Conservation (phyloP, 2,329 filamentous ascomycete genomes). For the Sporothrix phasma region DNA sequence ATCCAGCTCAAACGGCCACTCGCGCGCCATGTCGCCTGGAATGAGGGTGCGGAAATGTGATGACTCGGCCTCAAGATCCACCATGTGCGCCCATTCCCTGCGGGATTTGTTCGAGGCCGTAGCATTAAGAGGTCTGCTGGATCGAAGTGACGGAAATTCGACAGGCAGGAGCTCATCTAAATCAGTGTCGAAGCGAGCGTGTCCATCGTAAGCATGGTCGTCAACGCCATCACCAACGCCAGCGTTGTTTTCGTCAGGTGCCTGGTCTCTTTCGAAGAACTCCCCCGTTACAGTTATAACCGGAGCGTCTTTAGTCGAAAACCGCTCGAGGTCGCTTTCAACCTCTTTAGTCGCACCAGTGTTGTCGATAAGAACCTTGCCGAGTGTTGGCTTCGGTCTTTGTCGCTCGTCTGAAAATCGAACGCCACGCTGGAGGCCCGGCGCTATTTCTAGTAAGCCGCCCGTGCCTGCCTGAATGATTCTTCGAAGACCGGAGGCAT, state of each 20-base stretch:
- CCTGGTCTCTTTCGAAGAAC: constrained; percentile 17
- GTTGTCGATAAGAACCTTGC: constrained; percentile 29
- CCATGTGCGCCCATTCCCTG: constrained; percentile 95
- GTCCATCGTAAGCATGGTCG: constrained; percentile 38
- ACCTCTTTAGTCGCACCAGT: constrained; percentile 61
- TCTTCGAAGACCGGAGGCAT: constrained; percentile 35
- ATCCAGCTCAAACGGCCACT: constrained; percentile 95
- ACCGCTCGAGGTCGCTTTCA: constrained; percentile 48
- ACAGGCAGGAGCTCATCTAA: constrained; percentile 84
- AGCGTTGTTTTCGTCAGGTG: constrained; percentile 11
- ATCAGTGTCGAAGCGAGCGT: constrained; percentile 37
- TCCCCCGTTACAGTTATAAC: background rate
- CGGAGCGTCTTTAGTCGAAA: constrained; percentile 22
- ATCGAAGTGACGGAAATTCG: constrained; percentile 86
- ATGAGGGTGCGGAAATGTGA: constrained; percentile 90
- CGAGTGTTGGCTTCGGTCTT: constrained; percentile 36
- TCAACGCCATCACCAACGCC: constrained; percentile 16
- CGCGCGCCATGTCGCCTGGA: constrained; percentile 77
- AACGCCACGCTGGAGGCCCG: constrained; percentile 71
- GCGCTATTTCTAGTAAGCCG: constrained; percentile 69
- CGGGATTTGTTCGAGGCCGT: constrained; percentile 64
- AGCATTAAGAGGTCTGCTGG: constrained; percentile 64
- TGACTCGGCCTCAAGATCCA: constrained; percentile 87
- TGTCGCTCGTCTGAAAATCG: constrained; percentile 52
- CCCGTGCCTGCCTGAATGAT: constrained; percentile 75